phyloP scores from a whole-genome alignment of 345 rosid species.

The Eucalyptus erythrocorys region DNA sequence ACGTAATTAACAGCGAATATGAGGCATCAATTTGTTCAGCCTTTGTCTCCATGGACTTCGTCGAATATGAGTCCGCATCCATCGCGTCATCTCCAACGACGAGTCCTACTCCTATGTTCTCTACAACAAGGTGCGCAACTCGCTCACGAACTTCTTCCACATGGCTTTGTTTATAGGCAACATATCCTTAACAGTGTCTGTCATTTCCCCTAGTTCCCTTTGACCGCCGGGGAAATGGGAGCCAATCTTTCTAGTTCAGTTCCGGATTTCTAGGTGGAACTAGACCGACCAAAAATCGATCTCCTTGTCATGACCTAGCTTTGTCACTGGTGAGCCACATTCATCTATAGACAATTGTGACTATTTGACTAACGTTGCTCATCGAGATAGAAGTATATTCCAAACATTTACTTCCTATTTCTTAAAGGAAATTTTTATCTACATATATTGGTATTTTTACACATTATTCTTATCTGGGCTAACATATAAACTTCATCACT shows the following conservation, averaged over 20 bases:
- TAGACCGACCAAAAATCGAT: accelerated
- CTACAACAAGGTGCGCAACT: no score
- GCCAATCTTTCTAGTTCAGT: accelerated
- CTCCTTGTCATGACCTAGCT: accelerated
- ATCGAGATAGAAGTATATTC: accelerated
- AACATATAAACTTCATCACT: background rate
- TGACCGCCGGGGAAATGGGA: accelerated
- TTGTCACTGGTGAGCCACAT: accelerated
- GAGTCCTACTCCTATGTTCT: no score
- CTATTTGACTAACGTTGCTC: accelerated
- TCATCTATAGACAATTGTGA: no score
- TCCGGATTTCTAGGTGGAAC: accelerated
- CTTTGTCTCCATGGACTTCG: no score
- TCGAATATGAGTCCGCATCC: no score
- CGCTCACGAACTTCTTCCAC: accelerated
- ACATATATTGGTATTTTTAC: background rate
- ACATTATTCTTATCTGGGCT: accelerated
- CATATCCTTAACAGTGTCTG: accelerated
- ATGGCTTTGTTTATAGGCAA: no score
- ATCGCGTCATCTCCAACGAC: accelerated
- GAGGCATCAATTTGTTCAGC: no score
- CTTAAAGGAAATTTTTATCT: no score
- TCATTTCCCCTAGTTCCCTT: no score
- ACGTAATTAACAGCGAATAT: no score
- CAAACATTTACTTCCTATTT: no score